Evolutionary conservation across 371 early-diverging fungal species (phyloP), one percentile per base, ranked within the genome.

Genomic region (Syncephalis plumigaleata): DNA sequence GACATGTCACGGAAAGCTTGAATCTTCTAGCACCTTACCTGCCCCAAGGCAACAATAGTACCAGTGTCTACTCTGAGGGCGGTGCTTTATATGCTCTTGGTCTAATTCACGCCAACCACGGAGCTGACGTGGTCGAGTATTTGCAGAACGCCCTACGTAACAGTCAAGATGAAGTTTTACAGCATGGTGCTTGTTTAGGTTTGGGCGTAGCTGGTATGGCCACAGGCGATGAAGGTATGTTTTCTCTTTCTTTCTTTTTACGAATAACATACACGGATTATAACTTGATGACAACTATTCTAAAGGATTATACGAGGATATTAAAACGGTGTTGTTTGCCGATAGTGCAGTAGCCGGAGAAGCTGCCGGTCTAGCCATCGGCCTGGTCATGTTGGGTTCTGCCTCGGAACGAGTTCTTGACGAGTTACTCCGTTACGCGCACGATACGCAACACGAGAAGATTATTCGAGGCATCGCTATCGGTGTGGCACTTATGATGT

Each of bases 11-110:
- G n/a, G 82, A 88, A 46, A 82, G 85, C 7, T 75, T 81, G 66
- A 70, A 71, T 11, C 60, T 97, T 20, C 63, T 97, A 48, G 71
- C 78, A n/a, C 98, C 96, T 24, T 97, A 98, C 58, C 77, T 98
- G 26, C 94, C 98, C 3, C 81, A 84, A 58, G 88, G 89, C 39
- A 88, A 89, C 26, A 81, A 78, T 7, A 75, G 71, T 44, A 77
- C 74, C 26, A 81, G 84, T 45, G 73, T 87, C 11, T 96, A 91
- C 63, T 85, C 87, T 7, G 98, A 98, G 64, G 98, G 98, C 48
- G 99, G 99, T 18, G 89, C 98, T 4, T 71, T 98, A 38, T 94
- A 90, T 63, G 98, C 98, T 2, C 73, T 99, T 15, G 99, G 99
- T 8, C 70, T 99, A 43, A 98, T 98, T 59, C 86, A 95, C 61